These are phyloP conservation scores for Aureobasidium leucospermi DNA, from an alignment of 2,329 filamentous ascomycete species.

Conservation along the genomic window DNA sequence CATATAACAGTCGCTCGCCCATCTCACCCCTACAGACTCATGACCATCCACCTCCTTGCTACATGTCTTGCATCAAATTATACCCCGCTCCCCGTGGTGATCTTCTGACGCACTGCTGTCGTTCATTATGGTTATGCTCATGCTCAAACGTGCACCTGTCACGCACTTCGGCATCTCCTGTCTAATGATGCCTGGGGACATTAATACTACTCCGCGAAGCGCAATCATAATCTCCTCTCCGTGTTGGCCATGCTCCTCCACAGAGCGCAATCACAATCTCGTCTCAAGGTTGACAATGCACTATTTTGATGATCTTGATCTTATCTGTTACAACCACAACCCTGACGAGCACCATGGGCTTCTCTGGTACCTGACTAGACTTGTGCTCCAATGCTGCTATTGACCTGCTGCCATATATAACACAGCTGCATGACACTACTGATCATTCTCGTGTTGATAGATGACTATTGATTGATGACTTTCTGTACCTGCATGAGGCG, in stretches of 20 bases:
- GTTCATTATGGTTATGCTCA: neutral
- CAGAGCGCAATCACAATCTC: neutral
- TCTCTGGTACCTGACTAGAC: neutral
- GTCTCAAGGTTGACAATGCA: neutral
- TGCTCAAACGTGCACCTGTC: conserved; percentile 7
- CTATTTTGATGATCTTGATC: neutral
- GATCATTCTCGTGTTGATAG: neutral
- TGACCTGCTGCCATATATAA: neutral
- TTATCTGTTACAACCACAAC: neutral
- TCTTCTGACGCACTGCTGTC: neutral
- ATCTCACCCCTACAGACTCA: neutral
- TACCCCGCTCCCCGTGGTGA: conserved; percentile 6
- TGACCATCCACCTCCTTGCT: neutral
- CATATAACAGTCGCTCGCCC: neutral
- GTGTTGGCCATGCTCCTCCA: neutral
- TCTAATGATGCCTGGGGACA: neutral
- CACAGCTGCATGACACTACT: conserved; percentile 8
- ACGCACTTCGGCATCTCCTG: neutral
- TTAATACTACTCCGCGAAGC: neutral
- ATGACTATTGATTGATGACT: neutral
- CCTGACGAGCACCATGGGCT: neutral
- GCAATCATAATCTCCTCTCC: neutral
- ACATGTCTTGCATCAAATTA: conserved; percentile 1
- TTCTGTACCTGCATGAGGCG: conserved; percentile 9
- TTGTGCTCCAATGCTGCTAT: neutral